phyloP scores from a whole-genome alignment of 164 flowering plant species.

The Buxus sempervirens region DNA sequence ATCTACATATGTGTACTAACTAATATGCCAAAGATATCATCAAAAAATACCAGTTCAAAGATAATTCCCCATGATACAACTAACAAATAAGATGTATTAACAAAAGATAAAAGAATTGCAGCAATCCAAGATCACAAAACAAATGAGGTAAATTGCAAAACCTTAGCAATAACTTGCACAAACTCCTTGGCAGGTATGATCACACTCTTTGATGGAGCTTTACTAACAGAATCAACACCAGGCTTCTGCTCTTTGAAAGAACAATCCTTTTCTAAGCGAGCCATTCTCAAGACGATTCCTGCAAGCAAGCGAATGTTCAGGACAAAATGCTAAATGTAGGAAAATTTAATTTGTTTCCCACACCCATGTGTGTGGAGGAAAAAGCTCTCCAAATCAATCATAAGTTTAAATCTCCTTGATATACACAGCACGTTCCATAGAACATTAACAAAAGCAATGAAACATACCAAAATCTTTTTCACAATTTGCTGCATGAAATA shows the following conservation, averaged over 20 bases:
- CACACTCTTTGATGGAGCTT: slow-evolving; percentile 62
- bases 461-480: slow-evolving; percentile 87
- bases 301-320: slow-evolving; percentile 15
- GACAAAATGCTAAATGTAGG: not conserved
- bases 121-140: slow-evolving; percentile 3
- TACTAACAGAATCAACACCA: slow-evolving; percentile 40
- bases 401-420: not conserved
- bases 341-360: not conserved
- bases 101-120: not conserved
- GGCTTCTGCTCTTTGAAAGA: slow-evolving; percentile 49
- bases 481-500: slow-evolving; percentile 69
- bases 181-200: slow-evolving; percentile 81
- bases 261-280: slow-evolving; percentile 62
- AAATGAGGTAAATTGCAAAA: slow-evolving; percentile 14
- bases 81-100: not conserved
- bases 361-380: no score
- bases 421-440: not conserved
- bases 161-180: slow-evolving; percentile 94
- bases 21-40: no score
- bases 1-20: no score
- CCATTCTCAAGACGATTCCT: slow-evolving; percentile 91
- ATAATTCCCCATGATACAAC: no score
- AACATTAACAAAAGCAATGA: not conserved
- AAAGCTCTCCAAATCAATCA: not conserved
- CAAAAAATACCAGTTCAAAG: no score